Conservation (phyloP, 345 rosid genomes). For the Raphanus sativus region DNA sequence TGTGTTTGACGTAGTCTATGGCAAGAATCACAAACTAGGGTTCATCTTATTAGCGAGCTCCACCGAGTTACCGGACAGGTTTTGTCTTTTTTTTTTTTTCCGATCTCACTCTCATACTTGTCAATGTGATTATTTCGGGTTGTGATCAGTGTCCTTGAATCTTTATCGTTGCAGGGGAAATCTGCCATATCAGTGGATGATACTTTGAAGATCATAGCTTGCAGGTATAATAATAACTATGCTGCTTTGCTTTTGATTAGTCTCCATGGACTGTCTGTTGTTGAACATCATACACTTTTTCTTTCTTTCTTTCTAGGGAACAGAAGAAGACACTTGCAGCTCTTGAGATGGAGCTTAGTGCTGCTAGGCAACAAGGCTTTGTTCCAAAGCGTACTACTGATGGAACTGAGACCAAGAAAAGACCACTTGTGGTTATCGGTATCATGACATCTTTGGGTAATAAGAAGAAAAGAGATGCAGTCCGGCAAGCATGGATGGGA, state of each 20-base stretch:
- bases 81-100: background rate
- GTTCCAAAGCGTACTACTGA: conserved; percentile 37
- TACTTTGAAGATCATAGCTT: conserved; percentile 79
- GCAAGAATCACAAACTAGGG: conserved; percentile 89
- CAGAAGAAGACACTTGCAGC: conserved; percentile 73
- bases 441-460: conserved; percentile 70
- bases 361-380: conserved; percentile 70
- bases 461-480: conserved; percentile 74
- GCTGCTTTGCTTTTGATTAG: background rate
- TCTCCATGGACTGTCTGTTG: background rate
- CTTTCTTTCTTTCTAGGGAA: conserved; percentile 53
- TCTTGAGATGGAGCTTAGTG: conserved; percentile 66
- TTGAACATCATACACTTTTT: background rate
- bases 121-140: background rate
- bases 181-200: conserved; percentile 90
- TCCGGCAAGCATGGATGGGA: conserved; percentile 95
- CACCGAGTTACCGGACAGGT: conserved; percentile 78
- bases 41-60: conserved; percentile 67
- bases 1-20: conserved; percentile 53
- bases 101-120: background rate
- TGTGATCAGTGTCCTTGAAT: background rate
- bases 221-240: conserved; percentile 46
- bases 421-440: conserved; percentile 70
- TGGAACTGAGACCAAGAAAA: conserved; percentile 47
- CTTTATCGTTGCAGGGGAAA: conserved; percentile 51